phyloP scores from a whole-genome alignment of 116 monocot species.

The Papilionanthe hybrid region DNA sequence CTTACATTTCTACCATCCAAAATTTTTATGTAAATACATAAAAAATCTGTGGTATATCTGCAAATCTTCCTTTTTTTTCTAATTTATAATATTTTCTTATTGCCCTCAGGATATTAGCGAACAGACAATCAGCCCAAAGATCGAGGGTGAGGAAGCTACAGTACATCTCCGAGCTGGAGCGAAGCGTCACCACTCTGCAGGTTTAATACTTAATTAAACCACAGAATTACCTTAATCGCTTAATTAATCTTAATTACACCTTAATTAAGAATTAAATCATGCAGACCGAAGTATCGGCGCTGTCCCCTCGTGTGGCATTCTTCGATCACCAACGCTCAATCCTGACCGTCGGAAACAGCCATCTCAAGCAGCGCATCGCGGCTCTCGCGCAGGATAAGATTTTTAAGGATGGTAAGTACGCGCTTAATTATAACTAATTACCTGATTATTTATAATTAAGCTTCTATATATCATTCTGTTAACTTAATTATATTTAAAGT shows the following conservation, averaged over 20 bases:
- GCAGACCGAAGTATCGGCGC: slow-evolving; percentile 89
- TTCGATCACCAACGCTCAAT: slow-evolving; percentile 95
- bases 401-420: slow-evolving; percentile 75
- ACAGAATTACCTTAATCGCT: not conserved
- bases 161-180: slow-evolving; percentile 93
- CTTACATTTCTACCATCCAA: too few relatives aligned
- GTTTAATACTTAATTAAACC: slow-evolving; percentile 15
- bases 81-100: too few relatives aligned
- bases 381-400: slow-evolving; percentile 95
- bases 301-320: slow-evolving; percentile 97
- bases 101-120: slow-evolving; percentile 68
- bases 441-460: not conserved
- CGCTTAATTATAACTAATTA: not conserved
- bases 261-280: slow-evolving; percentile 3
- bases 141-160: slow-evolving; percentile 95
- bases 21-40: too few relatives aligned
- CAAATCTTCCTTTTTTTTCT: too few relatives aligned
- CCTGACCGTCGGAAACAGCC: slow-evolving; percentile 85
- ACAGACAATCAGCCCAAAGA: slow-evolving; percentile 94
- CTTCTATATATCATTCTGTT: too few relatives aligned
- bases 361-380: slow-evolving; percentile 93
- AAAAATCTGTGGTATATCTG: too few relatives aligned
- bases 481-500: too few relatives aligned
- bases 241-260: not conserved
- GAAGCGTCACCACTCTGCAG: slow-evolving; percentile 72